phyloP scores from a whole-genome alignment of 2,329 filamentous ascomycete species.

The Pseudogymnoascus sp. region DNA sequence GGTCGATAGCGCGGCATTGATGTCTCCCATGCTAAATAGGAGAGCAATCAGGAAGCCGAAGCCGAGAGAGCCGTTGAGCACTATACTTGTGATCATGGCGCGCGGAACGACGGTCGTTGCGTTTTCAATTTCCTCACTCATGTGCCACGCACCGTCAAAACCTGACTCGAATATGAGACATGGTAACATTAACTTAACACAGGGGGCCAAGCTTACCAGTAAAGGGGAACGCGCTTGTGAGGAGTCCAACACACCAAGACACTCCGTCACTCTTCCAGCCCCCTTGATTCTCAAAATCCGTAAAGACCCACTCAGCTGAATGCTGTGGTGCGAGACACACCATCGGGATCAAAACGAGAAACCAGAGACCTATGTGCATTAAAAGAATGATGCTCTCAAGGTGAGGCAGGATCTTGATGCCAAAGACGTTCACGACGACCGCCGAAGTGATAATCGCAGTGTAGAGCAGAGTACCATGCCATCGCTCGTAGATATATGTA shows the following conservation, averaged over 20 bases:
- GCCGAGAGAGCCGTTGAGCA: constrained; percentile 44
- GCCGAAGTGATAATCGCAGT: constrained; percentile 39
- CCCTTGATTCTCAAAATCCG: constrained; percentile 42
- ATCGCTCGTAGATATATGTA: constrained; percentile 32
- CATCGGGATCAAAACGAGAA: constrained; percentile 31
- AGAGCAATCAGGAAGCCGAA: constrained; percentile 49
- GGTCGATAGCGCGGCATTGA: constrained; percentile 37
- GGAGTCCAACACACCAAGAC: constrained; percentile 29
- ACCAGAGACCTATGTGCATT: constrained; percentile 37
- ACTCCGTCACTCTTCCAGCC: constrained; percentile 37
- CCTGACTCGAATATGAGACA: constrained; percentile 6
- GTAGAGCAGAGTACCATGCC: constrained; percentile 42
- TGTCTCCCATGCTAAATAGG: constrained; percentile 35
- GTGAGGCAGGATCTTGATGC: constrained; percentile 38
- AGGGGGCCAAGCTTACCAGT: background rate
- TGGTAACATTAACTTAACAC: constrained; percentile 28
- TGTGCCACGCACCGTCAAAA: constrained; percentile 22
- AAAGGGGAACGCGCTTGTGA: constrained; percentile 12
- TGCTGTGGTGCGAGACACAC: constrained; percentile 34
- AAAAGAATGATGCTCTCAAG: constrained; percentile 40
- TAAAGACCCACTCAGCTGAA: constrained; percentile 45
- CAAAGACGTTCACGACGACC: constrained; percentile 42
- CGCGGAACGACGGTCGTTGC: constrained; percentile 42
- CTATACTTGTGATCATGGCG: constrained; percentile 40
- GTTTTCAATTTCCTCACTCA: constrained; percentile 40